Conservation (phyloP, 2,329 filamentous ascomycete species). For the Colletotrichum sp. region DNA sequence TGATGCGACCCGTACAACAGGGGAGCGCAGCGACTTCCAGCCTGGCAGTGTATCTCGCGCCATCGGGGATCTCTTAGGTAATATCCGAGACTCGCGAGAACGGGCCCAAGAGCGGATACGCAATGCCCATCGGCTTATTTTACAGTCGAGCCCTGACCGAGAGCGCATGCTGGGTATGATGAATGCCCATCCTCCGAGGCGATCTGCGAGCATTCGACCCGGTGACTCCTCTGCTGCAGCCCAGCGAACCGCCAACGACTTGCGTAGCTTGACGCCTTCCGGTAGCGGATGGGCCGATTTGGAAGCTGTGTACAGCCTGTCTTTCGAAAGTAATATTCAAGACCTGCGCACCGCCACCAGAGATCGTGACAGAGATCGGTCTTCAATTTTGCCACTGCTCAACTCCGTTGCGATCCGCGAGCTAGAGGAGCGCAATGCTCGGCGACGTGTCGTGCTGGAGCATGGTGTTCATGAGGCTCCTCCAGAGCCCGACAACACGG, state of each 20-base stretch:
- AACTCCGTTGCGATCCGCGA: conserved; percentile 37
- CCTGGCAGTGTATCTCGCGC: conserved; percentile 36
- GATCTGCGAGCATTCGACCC: conserved; percentile 3
- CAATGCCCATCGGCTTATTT: conserved; percentile 34
- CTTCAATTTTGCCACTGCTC: conserved; percentile 41
- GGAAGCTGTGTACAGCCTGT: conserved; percentile 46
- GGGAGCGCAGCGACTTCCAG: conserved; percentile 24
- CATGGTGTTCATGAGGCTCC: conserved; percentile 47
- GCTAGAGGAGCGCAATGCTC: conserved; percentile 32
- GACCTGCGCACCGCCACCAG: conserved; percentile 29
- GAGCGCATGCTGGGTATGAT: conserved; percentile 8
- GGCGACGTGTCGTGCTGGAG: conserved; percentile 31
- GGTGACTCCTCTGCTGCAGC: not conserved
- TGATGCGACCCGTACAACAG: not conserved
- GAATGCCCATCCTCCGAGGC: conserved; percentile 4
- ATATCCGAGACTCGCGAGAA: conserved; percentile 41
- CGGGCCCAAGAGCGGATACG: conserved; percentile 37
- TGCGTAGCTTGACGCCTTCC: not conserved
- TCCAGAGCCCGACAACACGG: conserved; percentile 61
- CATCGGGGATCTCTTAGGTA: conserved; percentile 42
- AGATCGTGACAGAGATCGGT: conserved; percentile 39
- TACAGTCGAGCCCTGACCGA: conserved; percentile 9
- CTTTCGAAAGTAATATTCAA: conserved; percentile 29
- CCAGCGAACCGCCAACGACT: not conserved
- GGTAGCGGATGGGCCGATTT: conserved; percentile 43